Conservation (phyloP, 2,329 filamentous ascomycete species). For the Diaporthe capsici region DNA sequence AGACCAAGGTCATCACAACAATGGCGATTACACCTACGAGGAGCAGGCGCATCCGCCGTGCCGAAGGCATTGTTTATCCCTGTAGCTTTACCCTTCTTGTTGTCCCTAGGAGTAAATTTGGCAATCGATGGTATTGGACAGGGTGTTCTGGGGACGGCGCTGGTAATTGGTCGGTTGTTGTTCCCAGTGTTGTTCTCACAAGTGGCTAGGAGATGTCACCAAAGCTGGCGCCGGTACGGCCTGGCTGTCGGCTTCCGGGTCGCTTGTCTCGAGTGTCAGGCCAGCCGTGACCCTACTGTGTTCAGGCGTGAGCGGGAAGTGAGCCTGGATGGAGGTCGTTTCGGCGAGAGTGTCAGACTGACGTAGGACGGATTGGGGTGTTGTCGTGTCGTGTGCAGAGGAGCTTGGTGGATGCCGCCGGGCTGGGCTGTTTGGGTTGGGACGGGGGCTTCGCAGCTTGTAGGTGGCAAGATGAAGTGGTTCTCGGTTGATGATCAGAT, state of each 20-base stretch:
- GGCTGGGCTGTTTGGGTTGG: background rate
- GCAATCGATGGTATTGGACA: background rate
- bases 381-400: background rate
- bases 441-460: conserved; percentile 9
- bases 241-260: background rate
- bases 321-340: background rate
- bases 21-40: conserved; percentile 74
- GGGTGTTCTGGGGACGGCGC: background rate
- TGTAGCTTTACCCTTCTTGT: background rate
- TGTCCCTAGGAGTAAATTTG: background rate
- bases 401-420: conserved; percentile 3
- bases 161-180: background rate
- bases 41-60: conserved; percentile 78
- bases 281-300: background rate
- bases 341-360: background rate
- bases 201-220: background rate
- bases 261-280: background rate
- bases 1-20: conserved; percentile 79
- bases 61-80: conserved; percentile 71
- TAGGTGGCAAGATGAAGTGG: conserved; percentile 17
- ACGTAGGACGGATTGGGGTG: background rate
- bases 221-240: background rate
- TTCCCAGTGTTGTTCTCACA: background rate
- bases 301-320: background rate
- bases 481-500: conserved; percentile 4